Percentiles rank a stretch among this genome's conserved stretches.
Conservation (phyloP, 805 yeast species). For the Cyberlindnera lachancei region DNA sequence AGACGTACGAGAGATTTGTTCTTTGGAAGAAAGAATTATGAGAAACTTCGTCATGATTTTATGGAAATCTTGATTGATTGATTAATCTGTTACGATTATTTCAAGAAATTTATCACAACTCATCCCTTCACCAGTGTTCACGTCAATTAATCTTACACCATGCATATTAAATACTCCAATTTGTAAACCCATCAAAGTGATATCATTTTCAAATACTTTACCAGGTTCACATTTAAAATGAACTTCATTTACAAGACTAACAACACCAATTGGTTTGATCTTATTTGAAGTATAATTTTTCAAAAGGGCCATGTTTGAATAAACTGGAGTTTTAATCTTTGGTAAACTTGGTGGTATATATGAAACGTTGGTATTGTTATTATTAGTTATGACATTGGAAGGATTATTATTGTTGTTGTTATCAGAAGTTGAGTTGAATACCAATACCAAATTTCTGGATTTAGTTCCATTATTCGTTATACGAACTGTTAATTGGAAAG, state of each 20-base stretch:
- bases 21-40: slow-evolving; percentile 19
- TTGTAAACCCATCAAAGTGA: slow-evolving; percentile 52
- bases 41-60: slow-evolving; percentile 26
- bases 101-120: slow-evolving; percentile 68
- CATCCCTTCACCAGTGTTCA: slow-evolving; percentile 54
- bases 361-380: no score
- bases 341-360: slow-evolving; percentile 22
- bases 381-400: no score
- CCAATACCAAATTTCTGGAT: slow-evolving; percentile 44
- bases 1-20: slow-evolving; percentile 23
- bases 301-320: slow-evolving; percentile 20
- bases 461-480: slow-evolving; percentile 54
- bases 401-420: no score
- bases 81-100: slow-evolving; percentile 37
- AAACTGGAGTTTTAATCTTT: slow-evolving; percentile 17
- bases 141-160: slow-evolving; percentile 60
- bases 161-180: slow-evolving; percentile 58
- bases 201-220: slow-evolving; percentile 55
- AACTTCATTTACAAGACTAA: slow-evolving; percentile 59
- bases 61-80: slow-evolving; percentile 20
- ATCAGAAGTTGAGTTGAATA: slow-evolving; percentile 19
- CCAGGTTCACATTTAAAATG: slow-evolving; percentile 47
- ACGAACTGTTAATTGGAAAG: slow-evolving; percentile 56
- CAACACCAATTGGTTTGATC: slow-evolving; percentile 44
- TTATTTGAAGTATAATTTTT: slow-evolving; percentile 31